Evolutionary conservation across 2,329 filamentous ascomycete genomes (phyloP), one percentile per base, ranked within the genome.

Genomic region (Aspergillus sojae): DNA sequence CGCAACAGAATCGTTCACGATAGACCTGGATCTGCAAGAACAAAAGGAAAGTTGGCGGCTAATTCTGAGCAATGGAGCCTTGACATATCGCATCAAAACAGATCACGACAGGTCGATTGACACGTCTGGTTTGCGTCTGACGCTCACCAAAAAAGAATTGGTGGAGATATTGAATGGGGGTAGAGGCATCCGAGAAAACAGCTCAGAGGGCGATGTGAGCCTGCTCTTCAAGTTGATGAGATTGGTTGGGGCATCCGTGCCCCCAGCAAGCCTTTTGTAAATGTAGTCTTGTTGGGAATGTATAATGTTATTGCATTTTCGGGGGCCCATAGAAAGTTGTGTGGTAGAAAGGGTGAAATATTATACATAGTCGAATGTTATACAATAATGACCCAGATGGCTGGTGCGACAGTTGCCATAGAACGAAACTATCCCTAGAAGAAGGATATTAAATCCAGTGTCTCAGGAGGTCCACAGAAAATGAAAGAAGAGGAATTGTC

Each of bases 51-150:
- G 53, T 23, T 72, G 69, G 67, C 52, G 65, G 11, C 16, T 72
- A 30, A 72, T 65, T 52, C 41, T 70, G 11, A 71, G 61, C 45
- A 70, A 71, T 23, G 69, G 68, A 2, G 69, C 64, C n/a, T 57
- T 72, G 50, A 70, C 67, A 2, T 53, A 53, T 41, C 60, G 65
- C 11, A 34, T 26, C 10, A 32, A 16, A 26, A 26, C 19, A 14
- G 12, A 10, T 6, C 45, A 26, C 11, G 12, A 16, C 5, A 26
- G 14, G 21, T 48, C 14, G 0, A 7, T 16, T 4, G 21, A 11
- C 11, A 26, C 12, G 2, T 7, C 45, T 5, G 23, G 23, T 7
- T 28, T 48, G 23, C 21, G 23, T 16, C 23, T 48, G 7, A 26
- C 21, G 7, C 45, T 48, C 21, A 48, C 21, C 4, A 48, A 48